Evolutionary conservation across 768 basidiomycete genomes (phyloP).

Genomic region (Boletus insuetus): DNA sequence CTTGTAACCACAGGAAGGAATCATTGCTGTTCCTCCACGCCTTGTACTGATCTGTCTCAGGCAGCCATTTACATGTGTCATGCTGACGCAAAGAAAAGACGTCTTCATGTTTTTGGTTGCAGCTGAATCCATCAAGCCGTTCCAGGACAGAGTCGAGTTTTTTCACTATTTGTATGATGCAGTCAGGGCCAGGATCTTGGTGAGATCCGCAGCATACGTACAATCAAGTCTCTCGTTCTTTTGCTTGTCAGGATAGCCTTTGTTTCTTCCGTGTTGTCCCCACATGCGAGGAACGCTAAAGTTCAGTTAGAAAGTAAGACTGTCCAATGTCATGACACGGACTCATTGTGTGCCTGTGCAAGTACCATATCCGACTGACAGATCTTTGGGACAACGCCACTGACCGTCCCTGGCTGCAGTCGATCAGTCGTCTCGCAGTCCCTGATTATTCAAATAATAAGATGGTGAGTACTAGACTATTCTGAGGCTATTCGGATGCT

Average conservation of each 20-base stretch:
- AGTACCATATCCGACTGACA: too few relatives aligned
- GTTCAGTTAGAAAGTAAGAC: too few relatives aligned
- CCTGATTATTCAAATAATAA: not conserved
- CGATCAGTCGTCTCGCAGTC: not conserved
- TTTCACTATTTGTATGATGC: not conserved
- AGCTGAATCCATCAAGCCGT: constrained; percentile 1
- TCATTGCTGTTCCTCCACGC: not conserved
- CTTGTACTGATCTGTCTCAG: not conserved
- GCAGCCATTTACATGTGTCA: constrained; percentile 7
- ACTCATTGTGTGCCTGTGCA: too few relatives aligned
- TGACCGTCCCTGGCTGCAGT: not conserved
- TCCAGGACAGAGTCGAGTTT: not conserved
- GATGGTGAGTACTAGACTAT: not conserved
- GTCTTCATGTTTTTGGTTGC: not conserved
- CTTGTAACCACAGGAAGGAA: constrained; percentile 8
- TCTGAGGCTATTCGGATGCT: not conserved
- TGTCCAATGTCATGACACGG: too few relatives aligned
- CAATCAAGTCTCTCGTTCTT: too few relatives aligned
- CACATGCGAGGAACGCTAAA: too few relatives aligned
- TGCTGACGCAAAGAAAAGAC: not conserved
- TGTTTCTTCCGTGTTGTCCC: too few relatives aligned
- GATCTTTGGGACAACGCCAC: too few relatives aligned
- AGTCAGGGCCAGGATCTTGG: not conserved
- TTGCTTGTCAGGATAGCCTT: too few relatives aligned
- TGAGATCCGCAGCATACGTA: too few relatives aligned